Base-by-base conservation (phyloP, 1,284 basidiomycete genomes). In the Tilletia caries region DNA sequence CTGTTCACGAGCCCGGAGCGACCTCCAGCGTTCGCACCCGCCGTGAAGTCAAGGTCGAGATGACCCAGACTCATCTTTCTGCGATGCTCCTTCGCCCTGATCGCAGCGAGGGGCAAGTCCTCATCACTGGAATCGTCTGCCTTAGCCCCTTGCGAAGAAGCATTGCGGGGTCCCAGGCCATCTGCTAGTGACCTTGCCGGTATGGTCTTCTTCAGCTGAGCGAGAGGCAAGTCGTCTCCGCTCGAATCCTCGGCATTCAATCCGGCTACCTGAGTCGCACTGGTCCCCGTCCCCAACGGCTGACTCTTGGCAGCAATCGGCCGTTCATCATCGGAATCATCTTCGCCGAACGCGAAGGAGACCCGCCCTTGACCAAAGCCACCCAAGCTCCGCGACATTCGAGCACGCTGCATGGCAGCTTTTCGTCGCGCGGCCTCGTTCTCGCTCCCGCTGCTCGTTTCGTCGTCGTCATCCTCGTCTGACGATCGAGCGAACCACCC, bases 51-150 rank as follows among this genome's bases (percentile, higher is more conserved):
- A 10, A 77, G 68, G 64, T 79, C 72, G 2, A 79, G 70, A 48
- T 68, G 71, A 43, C 76, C 76, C 74, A 74, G 50, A 43, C 71
- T 23, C 71, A 67, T 71, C 29, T 72, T 72, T 44, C 71, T 70
- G 25, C 70, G 65, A 23, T 73, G 68, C 44, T 75, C 71, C 66
- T 76, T 79, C 58, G 77, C 73, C 52, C 75, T 74, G 33, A 79
- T 68, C 20, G 76, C 76, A 20, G 77, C 77, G 1, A 79, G 70
- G 1, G 77, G 74, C 27, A 79, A 46, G 46, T 77, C 77, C 46
- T 79, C 77, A 33, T 79, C 77, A 5, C 75, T 76, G 3, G 76
- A 78, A 0, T 75, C 74, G n/a, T 67, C 72, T 3, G 68, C 66
- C 15, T 12, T 23, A 15, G 20, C n/a, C 37, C 37, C n/a, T n/a